Evolutionary conservation across 352 stramenopile genomes (phyloP).

Genomic region (Ophiocytium majus): DNA sequence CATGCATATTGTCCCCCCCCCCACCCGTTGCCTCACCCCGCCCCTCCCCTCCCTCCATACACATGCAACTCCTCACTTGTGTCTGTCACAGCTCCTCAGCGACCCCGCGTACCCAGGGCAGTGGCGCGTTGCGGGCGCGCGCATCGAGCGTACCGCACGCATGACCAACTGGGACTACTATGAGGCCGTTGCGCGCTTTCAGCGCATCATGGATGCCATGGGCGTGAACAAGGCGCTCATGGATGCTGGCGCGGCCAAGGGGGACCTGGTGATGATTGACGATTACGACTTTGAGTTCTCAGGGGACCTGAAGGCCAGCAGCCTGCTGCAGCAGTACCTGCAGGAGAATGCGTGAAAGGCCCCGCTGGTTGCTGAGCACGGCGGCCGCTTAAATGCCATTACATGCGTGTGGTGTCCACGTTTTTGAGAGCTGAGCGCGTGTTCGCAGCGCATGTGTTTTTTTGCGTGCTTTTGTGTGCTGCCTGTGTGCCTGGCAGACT

Average conservation of each 20-base stretch:
- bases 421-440: no score
- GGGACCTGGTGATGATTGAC: conserved; percentile 56
- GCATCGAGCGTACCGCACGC: conserved; percentile 73
- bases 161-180: conserved; percentile 84
- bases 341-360: neutral
- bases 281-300: conserved; percentile 54
- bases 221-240: conserved; percentile 41
- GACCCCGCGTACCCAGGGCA: conserved; percentile 67
- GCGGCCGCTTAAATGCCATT: no score
- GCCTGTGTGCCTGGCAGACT: no score
- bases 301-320: conserved; percentile 16
- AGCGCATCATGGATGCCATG: conserved; percentile 57
- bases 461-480: no score
- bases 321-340: conserved; percentile 15
- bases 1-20: neutral
- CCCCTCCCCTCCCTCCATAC: no score
- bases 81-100: conserved; percentile 40
- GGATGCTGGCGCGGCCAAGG: conserved; percentile 36
- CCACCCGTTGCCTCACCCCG: no score
- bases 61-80: no score
- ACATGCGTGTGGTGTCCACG: no score
- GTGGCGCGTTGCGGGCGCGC: conserved; percentile 68
- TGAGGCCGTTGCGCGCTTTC: conserved; percentile 65
- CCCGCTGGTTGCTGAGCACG: no score
- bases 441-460: no score